phyloP scores from a whole-genome alignment of 2,329 filamentous ascomycete genomes.

The Paracoccidioides brasiliensis region DNA sequence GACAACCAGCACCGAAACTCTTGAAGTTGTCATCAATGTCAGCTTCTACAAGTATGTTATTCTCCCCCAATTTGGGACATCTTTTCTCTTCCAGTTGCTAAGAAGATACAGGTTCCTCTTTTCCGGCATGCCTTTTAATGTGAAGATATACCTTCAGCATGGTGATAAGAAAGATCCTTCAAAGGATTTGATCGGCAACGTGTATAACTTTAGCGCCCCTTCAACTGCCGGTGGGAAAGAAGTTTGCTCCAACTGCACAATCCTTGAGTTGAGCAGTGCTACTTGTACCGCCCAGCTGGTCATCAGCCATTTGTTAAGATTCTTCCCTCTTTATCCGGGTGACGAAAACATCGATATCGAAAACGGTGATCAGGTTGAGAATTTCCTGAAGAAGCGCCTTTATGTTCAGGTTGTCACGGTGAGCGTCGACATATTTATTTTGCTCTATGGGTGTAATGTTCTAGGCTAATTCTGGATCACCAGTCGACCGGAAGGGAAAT shows the following conservation, averaged over 20 bases:
- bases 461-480: background rate
- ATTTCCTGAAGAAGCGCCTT: constrained; percentile 1
- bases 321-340: background rate
- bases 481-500: background rate
- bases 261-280: background rate
- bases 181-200: background rate
- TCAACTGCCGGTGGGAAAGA: background rate
- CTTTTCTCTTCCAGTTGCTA: background rate
- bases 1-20: background rate
- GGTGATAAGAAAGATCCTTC: background rate
- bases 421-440: background rate
- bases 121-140: background rate
- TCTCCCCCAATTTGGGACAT: background rate
- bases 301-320: constrained; percentile 1
- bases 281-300: background rate
- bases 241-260: constrained; percentile 1
- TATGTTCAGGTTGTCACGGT: constrained; percentile 2
- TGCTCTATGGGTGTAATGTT: background rate
- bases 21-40: constrained; percentile 2
- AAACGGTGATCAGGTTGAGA: background rate
- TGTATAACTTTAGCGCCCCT: background rate
- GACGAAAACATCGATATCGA: constrained; percentile 1
- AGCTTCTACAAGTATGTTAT: background rate
- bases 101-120: background rate
- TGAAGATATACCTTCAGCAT: background rate